Percentiles rank a stretch among this genome's conserved stretches.
phyloP scores from a whole-genome alignment of 2,329 filamentous ascomycete species.

The Clathrospora elynae region DNA sequence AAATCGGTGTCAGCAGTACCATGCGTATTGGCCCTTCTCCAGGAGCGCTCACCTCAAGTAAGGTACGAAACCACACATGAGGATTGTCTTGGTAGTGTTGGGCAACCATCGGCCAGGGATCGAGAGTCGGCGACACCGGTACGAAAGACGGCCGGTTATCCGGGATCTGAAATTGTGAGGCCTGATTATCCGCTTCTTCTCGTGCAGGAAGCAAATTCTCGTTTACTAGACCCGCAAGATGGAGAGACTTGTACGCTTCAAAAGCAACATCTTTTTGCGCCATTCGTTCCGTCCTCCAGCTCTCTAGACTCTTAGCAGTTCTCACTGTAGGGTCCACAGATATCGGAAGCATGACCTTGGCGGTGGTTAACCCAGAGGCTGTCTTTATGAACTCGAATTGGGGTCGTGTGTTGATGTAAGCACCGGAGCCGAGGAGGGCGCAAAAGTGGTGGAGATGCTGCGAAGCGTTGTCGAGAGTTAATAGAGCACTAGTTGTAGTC shows the following conservation, averaged over 20 bases:
- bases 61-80: conserved; percentile 25
- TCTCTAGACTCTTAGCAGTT: conserved; percentile 54
- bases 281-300: conserved; percentile 73
- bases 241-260: conserved; percentile 73
- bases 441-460: conserved; percentile 86
- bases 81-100: conserved; percentile 17
- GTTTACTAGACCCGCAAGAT: conserved; percentile 73
- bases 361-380: conserved; percentile 48
- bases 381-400: conserved; percentile 65
- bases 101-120: conserved; percentile 39
- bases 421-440: conserved; percentile 59
- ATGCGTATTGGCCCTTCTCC: conserved; percentile 26
- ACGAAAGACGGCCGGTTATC: conserved; percentile 38
- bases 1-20: conserved; percentile 27
- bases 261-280: conserved; percentile 84
- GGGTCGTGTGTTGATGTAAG: conserved; percentile 69
- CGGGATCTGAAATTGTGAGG: conserved; percentile 28
- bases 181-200: conserved; percentile 26
- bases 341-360: conserved; percentile 72
- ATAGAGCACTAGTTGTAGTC: conserved; percentile 58
- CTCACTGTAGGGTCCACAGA: conserved; percentile 69
- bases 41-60: conserved; percentile 20
- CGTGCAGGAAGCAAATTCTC: conserved; percentile 74
- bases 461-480: conserved; percentile 75
- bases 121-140: conserved; percentile 26